These are phyloP conservation scores for Deinandra increscens DNA, from an alignment of 129 eudicot genomes.

Conservation along the genomic window DNA sequence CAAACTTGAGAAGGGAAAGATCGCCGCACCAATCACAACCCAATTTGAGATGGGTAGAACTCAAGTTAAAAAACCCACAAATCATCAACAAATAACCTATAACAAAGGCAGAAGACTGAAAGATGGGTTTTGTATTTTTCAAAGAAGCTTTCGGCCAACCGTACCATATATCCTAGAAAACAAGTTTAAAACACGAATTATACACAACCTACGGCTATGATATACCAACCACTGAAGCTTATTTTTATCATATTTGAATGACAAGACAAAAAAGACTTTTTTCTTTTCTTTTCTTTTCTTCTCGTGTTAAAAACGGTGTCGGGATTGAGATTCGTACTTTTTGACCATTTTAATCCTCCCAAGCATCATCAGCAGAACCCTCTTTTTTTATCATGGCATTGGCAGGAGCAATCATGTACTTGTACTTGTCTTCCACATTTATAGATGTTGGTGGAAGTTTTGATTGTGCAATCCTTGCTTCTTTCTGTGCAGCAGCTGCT, in stretches of 20 bases:
- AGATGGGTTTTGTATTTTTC: not conserved
- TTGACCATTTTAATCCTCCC: slow-evolving; percentile 57
- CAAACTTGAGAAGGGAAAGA: too few relatives aligned
- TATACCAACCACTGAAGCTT: slow-evolving; percentile 22
- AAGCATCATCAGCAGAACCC: slow-evolving; percentile 86
- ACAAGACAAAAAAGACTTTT: slow-evolving; percentile 11
- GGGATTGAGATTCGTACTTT: not conserved
- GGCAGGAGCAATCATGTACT: slow-evolving; percentile 73
- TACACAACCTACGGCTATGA: slow-evolving; percentile 31
- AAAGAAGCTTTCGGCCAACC: slow-evolving; percentile 14
- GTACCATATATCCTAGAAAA: slow-evolving; percentile 1
- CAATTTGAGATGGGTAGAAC: too few relatives aligned
- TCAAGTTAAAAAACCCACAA: not conserved
- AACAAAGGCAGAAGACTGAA: not conserved
- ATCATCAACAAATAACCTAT: not conserved
- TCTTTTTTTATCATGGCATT: slow-evolving; percentile 50
- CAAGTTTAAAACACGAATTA: slow-evolving; percentile 18
- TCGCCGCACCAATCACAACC: too few relatives aligned
- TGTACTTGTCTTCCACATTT: slow-evolving; percentile 75
- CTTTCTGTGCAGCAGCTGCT: slow-evolving; percentile 67
- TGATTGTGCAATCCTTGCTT: slow-evolving; percentile 48
- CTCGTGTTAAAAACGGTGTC: slow-evolving; percentile 9
- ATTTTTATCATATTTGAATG: slow-evolving; percentile 20
- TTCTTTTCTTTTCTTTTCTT: slow-evolving; percentile 10
- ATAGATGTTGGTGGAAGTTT: slow-evolving; percentile 50